Conservation (phyloP, 2,329 filamentous ascomycete genomes). For the Hypocrella siamensis region DNA sequence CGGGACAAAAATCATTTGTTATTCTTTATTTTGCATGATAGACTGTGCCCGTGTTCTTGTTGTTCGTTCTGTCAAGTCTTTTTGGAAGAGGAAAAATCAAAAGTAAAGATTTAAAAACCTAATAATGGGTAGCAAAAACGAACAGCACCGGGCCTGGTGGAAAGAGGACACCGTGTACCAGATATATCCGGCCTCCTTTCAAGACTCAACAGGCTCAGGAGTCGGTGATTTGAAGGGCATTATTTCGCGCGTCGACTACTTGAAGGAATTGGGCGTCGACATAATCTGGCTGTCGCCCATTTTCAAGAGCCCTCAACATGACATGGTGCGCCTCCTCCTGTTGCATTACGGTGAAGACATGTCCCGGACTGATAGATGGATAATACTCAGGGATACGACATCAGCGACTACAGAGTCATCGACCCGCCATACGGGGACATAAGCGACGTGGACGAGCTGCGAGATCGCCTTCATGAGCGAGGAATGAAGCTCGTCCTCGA, state of each 20-base stretch:
- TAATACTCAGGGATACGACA: slow-evolving; percentile 41
- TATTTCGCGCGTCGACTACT: slow-evolving; percentile 38
- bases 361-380: neutral
- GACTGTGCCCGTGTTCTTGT: no score
- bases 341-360: no score
- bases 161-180: slow-evolving; percentile 46
- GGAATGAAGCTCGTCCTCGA: slow-evolving; percentile 59
- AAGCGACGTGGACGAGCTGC: slow-evolving; percentile 48
- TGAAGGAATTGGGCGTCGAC: slow-evolving; percentile 38
- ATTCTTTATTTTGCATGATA: no score
- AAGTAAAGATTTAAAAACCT: no score
- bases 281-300: slow-evolving; percentile 39
- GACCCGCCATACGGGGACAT: slow-evolving; percentile 53
- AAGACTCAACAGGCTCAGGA: slow-evolving; percentile 40
- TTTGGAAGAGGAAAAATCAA: no score
- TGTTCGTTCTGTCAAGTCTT: no score
- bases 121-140: slow-evolving; percentile 10
- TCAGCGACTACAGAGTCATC: slow-evolving; percentile 52
- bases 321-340: slow-evolving; percentile 33
- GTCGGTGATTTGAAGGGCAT: slow-evolving; percentile 42
- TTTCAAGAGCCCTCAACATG: slow-evolving; percentile 38
- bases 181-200: slow-evolving; percentile 46
- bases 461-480: slow-evolving; percentile 41
- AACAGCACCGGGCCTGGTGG: slow-evolving; percentile 32
- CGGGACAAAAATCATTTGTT: no score